Conservation (phyloP, 192 early-diverging fungal genomes). For the Linnemannia exigua region DNA sequence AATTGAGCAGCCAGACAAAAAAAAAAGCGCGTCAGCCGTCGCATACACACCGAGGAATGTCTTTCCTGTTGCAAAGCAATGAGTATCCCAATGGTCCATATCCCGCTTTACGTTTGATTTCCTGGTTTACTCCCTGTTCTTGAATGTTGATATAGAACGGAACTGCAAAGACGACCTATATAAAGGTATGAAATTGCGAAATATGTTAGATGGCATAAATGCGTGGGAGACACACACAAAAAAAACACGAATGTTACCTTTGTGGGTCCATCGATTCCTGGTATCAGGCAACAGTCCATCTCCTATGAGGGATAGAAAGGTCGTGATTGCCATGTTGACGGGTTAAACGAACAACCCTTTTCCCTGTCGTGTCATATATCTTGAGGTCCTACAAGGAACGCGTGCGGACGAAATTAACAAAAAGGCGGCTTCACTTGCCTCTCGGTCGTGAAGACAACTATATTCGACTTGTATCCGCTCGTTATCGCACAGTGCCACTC, state of each 20-base stretch:
- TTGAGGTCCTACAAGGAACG: not conserved
- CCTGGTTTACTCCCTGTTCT: not conserved
- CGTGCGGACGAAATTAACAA: not conserved
- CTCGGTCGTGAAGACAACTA: conserved; percentile 32
- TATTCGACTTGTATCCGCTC: conserved; percentile 55
- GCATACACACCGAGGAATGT: not conserved
- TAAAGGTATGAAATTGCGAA: not conserved
- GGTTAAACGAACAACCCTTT: not conserved
- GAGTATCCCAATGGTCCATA: not conserved
- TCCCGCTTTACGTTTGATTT: conserved; percentile 16
- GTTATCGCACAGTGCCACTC: conserved; percentile 38
- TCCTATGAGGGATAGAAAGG: conserved; percentile 15
- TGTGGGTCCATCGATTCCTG: conserved; percentile 39
- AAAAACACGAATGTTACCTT: conserved; percentile 19
- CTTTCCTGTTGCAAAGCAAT: too few relatives aligned
- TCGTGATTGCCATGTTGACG: too few relatives aligned
- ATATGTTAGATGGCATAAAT: too few relatives aligned
- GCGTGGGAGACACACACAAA: too few relatives aligned
- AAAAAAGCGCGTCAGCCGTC: not conserved
- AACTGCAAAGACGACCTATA: conserved; percentile 48
- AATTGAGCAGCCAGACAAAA: not conserved
- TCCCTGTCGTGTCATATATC: too few relatives aligned
- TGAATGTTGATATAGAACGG: conserved; percentile 31
- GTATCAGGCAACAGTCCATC: conserved; percentile 49
- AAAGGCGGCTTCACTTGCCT: not conserved